Conservation (phyloP, 345 rosid species). For the Gynandropsis gynandra region DNA sequence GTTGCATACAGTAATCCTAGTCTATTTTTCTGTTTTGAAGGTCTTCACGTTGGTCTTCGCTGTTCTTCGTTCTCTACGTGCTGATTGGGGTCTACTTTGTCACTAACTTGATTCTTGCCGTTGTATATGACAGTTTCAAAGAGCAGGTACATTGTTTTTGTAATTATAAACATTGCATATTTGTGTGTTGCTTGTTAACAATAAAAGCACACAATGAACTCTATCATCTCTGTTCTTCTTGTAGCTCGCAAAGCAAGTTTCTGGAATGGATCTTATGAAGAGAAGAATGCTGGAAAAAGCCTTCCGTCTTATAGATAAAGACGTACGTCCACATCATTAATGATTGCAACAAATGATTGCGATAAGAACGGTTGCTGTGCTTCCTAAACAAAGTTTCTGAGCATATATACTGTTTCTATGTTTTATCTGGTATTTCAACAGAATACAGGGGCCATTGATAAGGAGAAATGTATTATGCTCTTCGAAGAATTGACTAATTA, state of each 20-base stretch:
- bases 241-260: slow-evolving; percentile 88
- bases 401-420: neutral
- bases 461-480: slow-evolving; percentile 68
- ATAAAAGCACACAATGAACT: neutral
- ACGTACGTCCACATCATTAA: slow-evolving; percentile 44
- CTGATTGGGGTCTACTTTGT: slow-evolving; percentile 91
- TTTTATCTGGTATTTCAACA: slow-evolving; percentile 26
- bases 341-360: neutral
- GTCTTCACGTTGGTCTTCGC: slow-evolving; percentile 79
- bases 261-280: slow-evolving; percentile 66
- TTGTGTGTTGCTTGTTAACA: slow-evolving; percentile 7
- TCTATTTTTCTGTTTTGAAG: slow-evolving; percentile 38
- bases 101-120: slow-evolving; percentile 97
- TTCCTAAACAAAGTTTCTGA: slow-evolving; percentile 13
- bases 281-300: slow-evolving; percentile 63
- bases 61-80: slow-evolving; percentile 75
- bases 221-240: slow-evolving; percentile 15
- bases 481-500: slow-evolving; percentile 78
- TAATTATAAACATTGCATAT: slow-evolving; percentile 4
- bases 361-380: slow-evolving; percentile 4
- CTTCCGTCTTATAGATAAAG: slow-evolving; percentile 64
- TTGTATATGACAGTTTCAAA: slow-evolving; percentile 93
- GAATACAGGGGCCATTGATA: slow-evolving; percentile 53
- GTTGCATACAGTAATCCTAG: slow-evolving; percentile 13
- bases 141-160: slow-evolving; percentile 52